These are phyloP conservation scores for Ascochyta rabiei DNA, from an alignment of 2,329 filamentous ascomycete genomes.

Conservation along the genomic window DNA sequence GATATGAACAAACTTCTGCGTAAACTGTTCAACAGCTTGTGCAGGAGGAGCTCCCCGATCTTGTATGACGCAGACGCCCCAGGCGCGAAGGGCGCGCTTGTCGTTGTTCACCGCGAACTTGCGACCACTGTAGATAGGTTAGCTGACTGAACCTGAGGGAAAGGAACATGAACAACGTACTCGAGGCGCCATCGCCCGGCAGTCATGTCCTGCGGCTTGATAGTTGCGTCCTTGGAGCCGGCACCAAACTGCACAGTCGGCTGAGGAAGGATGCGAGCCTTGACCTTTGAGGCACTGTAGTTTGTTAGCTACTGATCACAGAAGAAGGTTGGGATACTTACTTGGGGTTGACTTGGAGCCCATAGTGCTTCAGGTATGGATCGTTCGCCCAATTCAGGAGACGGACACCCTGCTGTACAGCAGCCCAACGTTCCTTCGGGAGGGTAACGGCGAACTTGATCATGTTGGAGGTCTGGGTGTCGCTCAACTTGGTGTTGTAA, in stretches of 20 bases:
- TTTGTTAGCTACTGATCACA: background rate
- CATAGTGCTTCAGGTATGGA: constrained; percentile 72
- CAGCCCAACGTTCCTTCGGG: constrained; percentile 68
- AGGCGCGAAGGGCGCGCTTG: constrained; percentile 65
- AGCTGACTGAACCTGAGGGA: background rate
- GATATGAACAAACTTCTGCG: constrained; percentile 65
- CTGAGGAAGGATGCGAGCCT: constrained; percentile 72
- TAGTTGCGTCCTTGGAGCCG: constrained; percentile 30
- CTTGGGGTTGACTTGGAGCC: constrained; percentile 68
- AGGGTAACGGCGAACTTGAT: constrained; percentile 90
- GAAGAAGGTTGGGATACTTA: background rate
- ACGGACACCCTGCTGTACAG: constrained; percentile 71
- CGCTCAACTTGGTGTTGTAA: constrained; percentile 64
- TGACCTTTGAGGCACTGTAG: constrained; percentile 61
- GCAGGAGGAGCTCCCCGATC: constrained; percentile 51
- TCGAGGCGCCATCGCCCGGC: constrained; percentile 87
- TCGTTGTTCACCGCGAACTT: constrained; percentile 73
- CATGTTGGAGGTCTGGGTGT: constrained; percentile 77
- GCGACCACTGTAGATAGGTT: constrained; percentile 57
- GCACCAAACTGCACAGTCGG: constrained; percentile 72
- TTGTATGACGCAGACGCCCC: constrained; percentile 75
- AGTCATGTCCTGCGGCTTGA: constrained; percentile 52
- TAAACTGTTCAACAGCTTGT: constrained; percentile 58
- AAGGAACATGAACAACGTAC: background rate
- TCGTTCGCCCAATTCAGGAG: constrained; percentile 74